Evolutionary conservation across 2,329 filamentous ascomycete species (phyloP), one percentile per base, ranked within the genome.

Genomic region (Penicillium sp.): DNA sequence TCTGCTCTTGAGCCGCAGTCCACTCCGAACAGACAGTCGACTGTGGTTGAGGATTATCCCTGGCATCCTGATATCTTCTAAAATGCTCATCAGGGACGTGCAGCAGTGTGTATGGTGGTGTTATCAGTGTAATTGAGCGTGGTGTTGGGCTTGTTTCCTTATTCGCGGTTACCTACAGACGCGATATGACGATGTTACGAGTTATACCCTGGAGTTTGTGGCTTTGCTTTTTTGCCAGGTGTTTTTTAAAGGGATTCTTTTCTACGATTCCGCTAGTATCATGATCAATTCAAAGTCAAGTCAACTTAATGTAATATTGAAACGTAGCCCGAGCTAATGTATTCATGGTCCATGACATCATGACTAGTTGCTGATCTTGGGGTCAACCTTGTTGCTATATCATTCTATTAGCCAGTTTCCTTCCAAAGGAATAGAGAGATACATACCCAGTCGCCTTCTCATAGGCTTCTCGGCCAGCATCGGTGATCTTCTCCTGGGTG

Each of bases 61-160:
- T 74, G 71, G 72, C 69, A 69, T 4, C 69, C 70, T 7, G 70
- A 72, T 49, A 63, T 71, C 7, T 73, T 74, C 47, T 74, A 51
- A 67, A 6, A 10, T 35, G 13, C 1, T 18, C 10, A 3, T 26
- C 23, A 26, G 3, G 9, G 24, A 26, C 9, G 9, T 3, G 24
- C 8, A 9, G 6, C 9, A 9, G 8, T 8, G 24, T 26, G 1
- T 26, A 2, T 9, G 24, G 24, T 8, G 24, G 24, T 16, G 29
- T 32, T 34, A 18, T 4, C 14, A 32, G 28, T 35, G 35, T 22
- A 18, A 7, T 40, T 18, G 5, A 16, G 20, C 28, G 20, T 18
- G 24, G 24, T 20, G 20, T 10, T 36, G n/a, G 6, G 47, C 23
- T 32, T 39, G 6, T 16, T 52, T 40, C 22, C 23, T 43, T 18